A percentile compares a stretch with the other conserved stretches of the same genome.
Conservation (phyloP, 352 stramenopile genomes). For the Phytophthora rubi region DNA sequence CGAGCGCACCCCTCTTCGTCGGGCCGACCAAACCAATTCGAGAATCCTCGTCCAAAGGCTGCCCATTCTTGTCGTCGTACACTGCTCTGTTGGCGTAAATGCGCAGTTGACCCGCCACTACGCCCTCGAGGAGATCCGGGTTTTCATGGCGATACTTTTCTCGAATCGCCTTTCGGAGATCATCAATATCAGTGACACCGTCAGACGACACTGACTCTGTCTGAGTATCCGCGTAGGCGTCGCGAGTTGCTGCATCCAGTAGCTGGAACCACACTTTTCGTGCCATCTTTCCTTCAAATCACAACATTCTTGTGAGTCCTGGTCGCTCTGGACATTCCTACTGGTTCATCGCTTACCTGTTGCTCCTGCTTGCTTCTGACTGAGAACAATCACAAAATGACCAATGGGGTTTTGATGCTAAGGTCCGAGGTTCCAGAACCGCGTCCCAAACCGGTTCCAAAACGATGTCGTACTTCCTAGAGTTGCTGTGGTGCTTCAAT, state of each 20-base stretch:
- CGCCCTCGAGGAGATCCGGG: background rate
- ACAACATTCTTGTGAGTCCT: no score
- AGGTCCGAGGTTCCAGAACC: no score
- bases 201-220: conserved; percentile 2
- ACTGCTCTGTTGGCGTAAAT: conserved; percentile 7
- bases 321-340: no score
- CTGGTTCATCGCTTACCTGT: no score
- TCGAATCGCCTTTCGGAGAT: background rate
- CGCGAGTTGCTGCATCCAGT: background rate
- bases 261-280: conserved; percentile 2
- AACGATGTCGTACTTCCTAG: background rate
- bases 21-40: background rate
- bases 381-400: no score
- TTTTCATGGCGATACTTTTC: background rate
- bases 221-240: background rate
- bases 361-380: no score
- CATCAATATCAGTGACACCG: background rate
- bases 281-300: background rate
- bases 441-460: background rate
- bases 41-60: conserved; percentile 6
- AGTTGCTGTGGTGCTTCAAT: background rate
- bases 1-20: background rate
- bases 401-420: no score
- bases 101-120: background rate
- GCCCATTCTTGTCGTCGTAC: conserved; percentile 10